Conservation (phyloP, 768 basidiomycete genomes). For the Mycena metata region DNA sequence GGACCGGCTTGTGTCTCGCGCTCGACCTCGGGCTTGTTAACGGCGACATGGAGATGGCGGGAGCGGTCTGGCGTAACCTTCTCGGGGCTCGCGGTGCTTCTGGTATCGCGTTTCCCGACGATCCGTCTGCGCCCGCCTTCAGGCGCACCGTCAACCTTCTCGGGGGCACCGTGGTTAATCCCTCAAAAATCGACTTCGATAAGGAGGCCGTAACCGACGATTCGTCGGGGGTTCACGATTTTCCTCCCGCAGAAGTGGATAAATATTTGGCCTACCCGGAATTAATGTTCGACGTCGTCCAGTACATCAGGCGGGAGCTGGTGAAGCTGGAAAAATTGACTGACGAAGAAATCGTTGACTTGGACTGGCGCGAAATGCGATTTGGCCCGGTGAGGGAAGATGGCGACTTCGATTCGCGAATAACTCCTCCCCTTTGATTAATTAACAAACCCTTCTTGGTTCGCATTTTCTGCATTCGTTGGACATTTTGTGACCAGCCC, state of each 20-base stretch:
- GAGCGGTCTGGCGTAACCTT: conserved; percentile 91
- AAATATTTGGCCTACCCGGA: conserved; percentile 82
- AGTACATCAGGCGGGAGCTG: conserved; percentile 81
- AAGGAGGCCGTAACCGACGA: conserved; percentile 75
- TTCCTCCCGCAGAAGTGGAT: conserved; percentile 67
- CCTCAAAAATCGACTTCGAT: conserved; percentile 68
- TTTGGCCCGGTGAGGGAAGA: conserved; percentile 52
- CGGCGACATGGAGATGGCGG: conserved; percentile 88
- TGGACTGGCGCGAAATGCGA: conserved; percentile 52
- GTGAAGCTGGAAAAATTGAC: conserved; percentile 70
- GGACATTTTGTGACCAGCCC: neutral
- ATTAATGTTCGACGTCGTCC: conserved; percentile 77
- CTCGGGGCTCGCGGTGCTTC: conserved; percentile 87
- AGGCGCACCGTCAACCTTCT: conserved; percentile 79
- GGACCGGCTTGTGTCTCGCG: conserved; percentile 84
- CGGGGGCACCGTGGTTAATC: conserved; percentile 73
- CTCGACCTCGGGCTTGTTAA: conserved; percentile 83
- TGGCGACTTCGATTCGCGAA: neutral
- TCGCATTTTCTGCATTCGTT: neutral
- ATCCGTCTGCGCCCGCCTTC: conserved; percentile 51
- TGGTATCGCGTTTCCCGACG: conserved; percentile 66
- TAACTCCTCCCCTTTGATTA: conserved; percentile 14
- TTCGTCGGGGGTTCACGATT: conserved; percentile 80
- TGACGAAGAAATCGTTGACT: conserved; percentile 59
- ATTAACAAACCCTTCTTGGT: neutral